Base-by-base conservation (phyloP, 495 filamentous ascomycete genomes). In the Choiromyces venosus region DNA sequence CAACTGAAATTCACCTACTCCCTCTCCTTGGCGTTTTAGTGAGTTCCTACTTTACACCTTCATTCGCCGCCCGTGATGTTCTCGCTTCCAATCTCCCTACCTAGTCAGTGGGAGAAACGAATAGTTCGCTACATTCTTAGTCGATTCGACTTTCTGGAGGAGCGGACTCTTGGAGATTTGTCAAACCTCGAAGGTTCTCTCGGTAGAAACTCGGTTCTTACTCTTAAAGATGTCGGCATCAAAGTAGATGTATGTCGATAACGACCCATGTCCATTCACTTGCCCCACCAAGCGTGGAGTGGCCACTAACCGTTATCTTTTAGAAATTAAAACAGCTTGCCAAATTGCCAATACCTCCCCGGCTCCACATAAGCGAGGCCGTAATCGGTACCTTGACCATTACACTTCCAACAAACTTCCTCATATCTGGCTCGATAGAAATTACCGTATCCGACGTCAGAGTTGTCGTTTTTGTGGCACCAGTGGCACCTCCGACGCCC, bases 311-410 rank as follows among this genome's bases (percentile, higher is more conserved):
- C 67, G n/a, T 61, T 61, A 4, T 61, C 37, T 71, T 38, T 35
- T 37, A 81, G 80, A 71, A 71, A 39, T 70, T 82, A 21, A 71
- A 75, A 68, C 70, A 56, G 46, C 66, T 75, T 35, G 56, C 76
- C 44, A 52, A 68, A 68, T 61, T 65, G 7, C 46, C 73, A 14
- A 67, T 69, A 3, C 61, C 73, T 25, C 67, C 65, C 3, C 73
- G 76, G 5, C 65, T 79, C 18, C 44, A 69, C 68, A 66, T 77
- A 61, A 73, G 71, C n/a, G 40, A 76, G 69, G 81, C 78, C 46
- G 78, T 79, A n/a, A 73, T 82, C 37, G 76, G 69, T 37, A 78
- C 78, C 37, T 46, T 84, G 75, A 73, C 74, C 71, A 69, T 81
- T 72, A 71, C 80, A 73, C 70, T 82, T 39, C 73, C 83, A 71